phyloP scores from a whole-genome alignment of 768 basidiomycete species.

The Termitomyces sp. region DNA sequence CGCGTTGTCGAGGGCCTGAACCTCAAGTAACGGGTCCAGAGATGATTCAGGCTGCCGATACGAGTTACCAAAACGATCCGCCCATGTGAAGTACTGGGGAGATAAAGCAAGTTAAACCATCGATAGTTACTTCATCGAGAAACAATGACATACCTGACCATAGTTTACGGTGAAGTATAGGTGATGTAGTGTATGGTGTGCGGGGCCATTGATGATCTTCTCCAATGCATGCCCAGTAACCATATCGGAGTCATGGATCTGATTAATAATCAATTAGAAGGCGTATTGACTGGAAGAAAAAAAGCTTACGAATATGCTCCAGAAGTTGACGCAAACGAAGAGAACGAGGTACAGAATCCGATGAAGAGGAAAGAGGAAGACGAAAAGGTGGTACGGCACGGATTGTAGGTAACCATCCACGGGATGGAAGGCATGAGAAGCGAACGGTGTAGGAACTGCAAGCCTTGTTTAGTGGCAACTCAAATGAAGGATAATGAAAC shows the following conservation, averaged over 20 bases:
- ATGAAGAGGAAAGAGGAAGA: slow-evolving; percentile 88
- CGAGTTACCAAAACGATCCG: slow-evolving; percentile 76
- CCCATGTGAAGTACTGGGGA: slow-evolving; percentile 91
- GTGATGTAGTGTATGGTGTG: slow-evolving; percentile 96
- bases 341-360: slow-evolving; percentile 77
- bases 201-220: slow-evolving; percentile 92
- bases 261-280: slow-evolving; percentile 3
- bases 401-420: slow-evolving; percentile 94
- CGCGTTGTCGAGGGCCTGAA: slow-evolving; percentile 26
- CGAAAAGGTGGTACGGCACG: slow-evolving; percentile 90
- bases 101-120: slow-evolving; percentile 1
- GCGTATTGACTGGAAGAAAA: background rate
- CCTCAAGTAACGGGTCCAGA: slow-evolving; percentile 82
- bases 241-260: slow-evolving; percentile 99
- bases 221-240: slow-evolving; percentile 87
- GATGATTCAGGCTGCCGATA: slow-evolving; percentile 83
- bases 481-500: slow-evolving; percentile 24
- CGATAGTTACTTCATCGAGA: background rate
- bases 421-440: slow-evolving; percentile 97
- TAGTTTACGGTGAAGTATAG: slow-evolving; percentile 97
- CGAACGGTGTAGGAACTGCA: slow-evolving; percentile 92
- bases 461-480: background rate
- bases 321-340: slow-evolving; percentile 90
- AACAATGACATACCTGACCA: slow-evolving; percentile 57
- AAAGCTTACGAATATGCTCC: slow-evolving; percentile 81